Conservation (phyloP, 106 monocot genomes). For the Platanthera guangdongensis region DNA sequence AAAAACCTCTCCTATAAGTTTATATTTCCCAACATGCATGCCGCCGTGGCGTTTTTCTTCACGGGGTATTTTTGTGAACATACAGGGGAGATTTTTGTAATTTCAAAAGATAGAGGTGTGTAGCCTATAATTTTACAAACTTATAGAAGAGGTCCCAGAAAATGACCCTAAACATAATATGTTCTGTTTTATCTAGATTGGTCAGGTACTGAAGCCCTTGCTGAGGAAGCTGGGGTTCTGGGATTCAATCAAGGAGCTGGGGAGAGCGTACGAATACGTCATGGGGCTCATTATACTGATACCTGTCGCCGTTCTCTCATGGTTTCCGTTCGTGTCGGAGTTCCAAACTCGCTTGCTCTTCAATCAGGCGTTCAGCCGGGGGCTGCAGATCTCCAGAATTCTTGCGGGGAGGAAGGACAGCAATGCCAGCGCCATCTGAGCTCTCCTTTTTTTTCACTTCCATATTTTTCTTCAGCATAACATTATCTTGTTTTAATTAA, state of each 20-base stretch:
- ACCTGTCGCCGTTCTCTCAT: conserved; percentile 69
- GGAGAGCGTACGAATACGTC: conserved; percentile 75
- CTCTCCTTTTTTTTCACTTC: neutral
- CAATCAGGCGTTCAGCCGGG: conserved; percentile 93
- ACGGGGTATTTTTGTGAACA: too few relatives aligned
- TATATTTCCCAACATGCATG: neutral
- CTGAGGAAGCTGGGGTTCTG: conserved; percentile 50
- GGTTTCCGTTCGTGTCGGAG: conserved; percentile 96
- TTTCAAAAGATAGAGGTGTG: too few relatives aligned
- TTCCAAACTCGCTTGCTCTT: conserved; percentile 91
- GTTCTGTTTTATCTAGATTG: conserved; percentile 32
- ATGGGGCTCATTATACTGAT: conserved; percentile 72
- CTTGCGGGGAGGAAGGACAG: conserved; percentile 64
- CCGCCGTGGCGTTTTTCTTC: neutral
- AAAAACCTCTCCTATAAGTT: neutral
- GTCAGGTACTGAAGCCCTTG: conserved; percentile 44
- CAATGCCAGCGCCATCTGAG: conserved; percentile 3
- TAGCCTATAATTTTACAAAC: too few relatives aligned
- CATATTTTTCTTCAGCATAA: too few relatives aligned
- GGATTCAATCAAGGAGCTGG: conserved; percentile 91
- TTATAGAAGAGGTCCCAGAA: too few relatives aligned
- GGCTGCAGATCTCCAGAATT: conserved; percentile 87
- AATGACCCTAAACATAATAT: too few relatives aligned
- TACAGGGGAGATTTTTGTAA: too few relatives aligned
- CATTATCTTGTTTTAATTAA: too few relatives aligned